phyloP scores from a whole-genome alignment of 2,329 filamentous ascomycete genomes.

The Grosmannia penicillata region DNA sequence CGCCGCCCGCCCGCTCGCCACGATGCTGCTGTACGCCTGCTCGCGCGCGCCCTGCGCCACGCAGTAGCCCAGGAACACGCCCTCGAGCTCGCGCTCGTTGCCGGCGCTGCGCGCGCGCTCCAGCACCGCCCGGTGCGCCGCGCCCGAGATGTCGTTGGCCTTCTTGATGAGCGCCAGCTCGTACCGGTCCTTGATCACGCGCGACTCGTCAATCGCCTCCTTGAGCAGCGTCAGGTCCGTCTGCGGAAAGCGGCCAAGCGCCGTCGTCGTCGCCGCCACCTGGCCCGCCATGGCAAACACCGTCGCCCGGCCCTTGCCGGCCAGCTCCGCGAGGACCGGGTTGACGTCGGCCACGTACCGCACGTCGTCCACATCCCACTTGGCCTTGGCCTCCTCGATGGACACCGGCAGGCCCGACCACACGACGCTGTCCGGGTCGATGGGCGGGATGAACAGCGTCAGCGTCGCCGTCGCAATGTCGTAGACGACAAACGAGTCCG shows the following conservation, averaged over 20 bases:
- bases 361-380: slow-evolving; percentile 73
- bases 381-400: slow-evolving; percentile 54
- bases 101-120: slow-evolving; percentile 44
- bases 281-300: slow-evolving; percentile 68
- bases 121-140: slow-evolving; percentile 50
- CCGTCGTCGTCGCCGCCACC: slow-evolving; percentile 55
- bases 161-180: slow-evolving; percentile 60
- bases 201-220: slow-evolving; percentile 50
- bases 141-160: slow-evolving; percentile 55
- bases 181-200: slow-evolving; percentile 60
- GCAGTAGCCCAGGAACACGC: slow-evolving; percentile 61
- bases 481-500: slow-evolving; percentile 71
- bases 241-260: slow-evolving; percentile 53
- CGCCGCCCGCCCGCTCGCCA: slow-evolving; percentile 64
- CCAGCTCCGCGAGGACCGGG: slow-evolving; percentile 43
- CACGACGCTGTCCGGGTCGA: slow-evolving; percentile 78
- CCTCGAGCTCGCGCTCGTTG: slow-evolving; percentile 76
- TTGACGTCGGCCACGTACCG: slow-evolving; percentile 61
- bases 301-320: slow-evolving; percentile 11
- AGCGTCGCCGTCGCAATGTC: slow-evolving; percentile 59
- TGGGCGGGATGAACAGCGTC: slow-evolving; percentile 80
- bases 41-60: slow-evolving; percentile 62
- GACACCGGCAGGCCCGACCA: slow-evolving; percentile 84
- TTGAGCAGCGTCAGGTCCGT: slow-evolving; percentile 44
- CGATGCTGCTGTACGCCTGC: slow-evolving; percentile 79